Percentiles rank a stretch among this genome's conserved stretches.
Conservation (phyloP, 1,139 yeast species). For the Geotrichum bryndzae region DNA sequence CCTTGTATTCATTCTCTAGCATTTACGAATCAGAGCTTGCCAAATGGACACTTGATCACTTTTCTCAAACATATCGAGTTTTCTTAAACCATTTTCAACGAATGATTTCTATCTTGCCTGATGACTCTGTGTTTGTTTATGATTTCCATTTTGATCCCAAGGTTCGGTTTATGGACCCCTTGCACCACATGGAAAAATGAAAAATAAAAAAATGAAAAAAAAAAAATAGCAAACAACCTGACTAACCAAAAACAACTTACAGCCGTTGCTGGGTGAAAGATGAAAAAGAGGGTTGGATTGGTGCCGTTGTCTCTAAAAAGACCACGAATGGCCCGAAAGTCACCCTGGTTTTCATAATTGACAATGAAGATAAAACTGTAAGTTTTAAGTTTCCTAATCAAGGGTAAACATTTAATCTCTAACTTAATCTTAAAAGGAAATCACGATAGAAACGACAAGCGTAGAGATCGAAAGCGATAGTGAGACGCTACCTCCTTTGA, state of each 20-base stretch:
- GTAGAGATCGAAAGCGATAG: slow-evolving; percentile 46
- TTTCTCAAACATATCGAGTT: background rate
- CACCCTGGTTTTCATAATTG: slow-evolving; percentile 45
- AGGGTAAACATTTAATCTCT: background rate
- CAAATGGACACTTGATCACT: background rate
- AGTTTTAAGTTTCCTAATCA: slow-evolving; percentile 8
- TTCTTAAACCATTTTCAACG: background rate
- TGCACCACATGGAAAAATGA: background rate
- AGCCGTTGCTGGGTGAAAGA: slow-evolving; percentile 94
- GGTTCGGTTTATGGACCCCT: background rate
- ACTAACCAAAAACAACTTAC: background rate
- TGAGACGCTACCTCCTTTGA: slow-evolving; percentile 55
- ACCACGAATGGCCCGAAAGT: slow-evolving; percentile 46
- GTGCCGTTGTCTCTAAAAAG: slow-evolving; percentile 64
- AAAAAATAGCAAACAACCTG: background rate
- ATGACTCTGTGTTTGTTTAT: background rate
- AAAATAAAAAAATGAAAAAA: background rate
- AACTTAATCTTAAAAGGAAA: slow-evolving; percentile 19
- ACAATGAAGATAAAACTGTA: slow-evolving; percentile 50
- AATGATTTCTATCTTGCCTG: background rate
- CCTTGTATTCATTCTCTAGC: background rate
- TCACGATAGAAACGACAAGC: slow-evolving; percentile 27
- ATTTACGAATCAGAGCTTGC: background rate
- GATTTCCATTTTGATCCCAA: background rate
- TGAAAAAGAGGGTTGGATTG: slow-evolving; percentile 83